Conservation (phyloP, 2,329 filamentous ascomycete genomes). For the Grosmannia penicillata region DNA sequence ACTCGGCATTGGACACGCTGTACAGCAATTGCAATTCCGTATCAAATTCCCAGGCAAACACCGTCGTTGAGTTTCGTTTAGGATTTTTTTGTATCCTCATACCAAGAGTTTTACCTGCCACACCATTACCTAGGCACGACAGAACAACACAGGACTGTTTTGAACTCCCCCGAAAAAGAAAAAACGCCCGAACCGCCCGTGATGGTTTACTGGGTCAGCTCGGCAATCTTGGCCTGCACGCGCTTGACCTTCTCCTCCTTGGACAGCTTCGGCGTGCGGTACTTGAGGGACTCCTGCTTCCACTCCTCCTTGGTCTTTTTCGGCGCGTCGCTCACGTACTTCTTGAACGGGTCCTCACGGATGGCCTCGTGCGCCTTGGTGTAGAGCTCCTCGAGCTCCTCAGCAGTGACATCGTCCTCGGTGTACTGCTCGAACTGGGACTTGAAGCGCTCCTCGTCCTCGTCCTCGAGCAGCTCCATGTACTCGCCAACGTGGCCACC, state of each 20-base stretch:
- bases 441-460: conserved; percentile 99
- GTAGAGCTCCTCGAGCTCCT: conserved; percentile 95
- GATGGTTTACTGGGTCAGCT: conserved; percentile 42
- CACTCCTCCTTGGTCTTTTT: conserved; percentile 98
- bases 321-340: conserved; percentile 55
- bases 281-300: conserved; percentile 93
- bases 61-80: no score
- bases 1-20: no score
- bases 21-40: no score
- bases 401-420: conserved; percentile 90
- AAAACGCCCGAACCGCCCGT: conserved; percentile 14
- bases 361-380: conserved; percentile 88
- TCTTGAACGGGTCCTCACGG: conserved; percentile 96
- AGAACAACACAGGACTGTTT: background rate
- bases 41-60: no score
- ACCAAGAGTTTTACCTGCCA: background rate
- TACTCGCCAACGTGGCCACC: conserved; percentile 98
- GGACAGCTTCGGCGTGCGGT: conserved; percentile 60
- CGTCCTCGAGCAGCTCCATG: conserved; percentile 99
- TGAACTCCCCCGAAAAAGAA: conserved; percentile 8
- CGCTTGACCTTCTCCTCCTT: conserved; percentile 70
- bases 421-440: conserved; percentile 97
- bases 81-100: background rate
- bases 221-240: conserved; percentile 83
- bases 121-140: background rate